phyloP scores from a whole-genome alignment of 2,329 filamentous ascomycete genomes.

The Truncatella angustata region DNA sequence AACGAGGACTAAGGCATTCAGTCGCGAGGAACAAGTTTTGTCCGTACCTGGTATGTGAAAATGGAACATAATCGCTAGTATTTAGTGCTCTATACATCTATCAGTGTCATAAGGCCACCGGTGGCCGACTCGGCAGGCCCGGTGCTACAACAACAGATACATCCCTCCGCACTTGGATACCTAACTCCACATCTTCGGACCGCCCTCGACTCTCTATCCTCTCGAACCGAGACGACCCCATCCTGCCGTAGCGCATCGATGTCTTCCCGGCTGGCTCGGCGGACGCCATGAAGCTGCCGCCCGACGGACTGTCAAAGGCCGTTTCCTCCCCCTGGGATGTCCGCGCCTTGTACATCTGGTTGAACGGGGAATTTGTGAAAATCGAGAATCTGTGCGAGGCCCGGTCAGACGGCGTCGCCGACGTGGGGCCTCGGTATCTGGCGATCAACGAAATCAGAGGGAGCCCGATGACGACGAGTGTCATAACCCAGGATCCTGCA shows the following conservation, averaged over 20 bases:
- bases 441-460: constrained; percentile 52
- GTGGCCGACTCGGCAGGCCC: too few relatives aligned
- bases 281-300: constrained; percentile 3
- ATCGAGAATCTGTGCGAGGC: constrained; percentile 1
- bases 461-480: constrained; percentile 49
- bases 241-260: neutral
- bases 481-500: constrained; percentile 46
- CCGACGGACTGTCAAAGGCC: neutral
- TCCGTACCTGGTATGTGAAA: too few relatives aligned
- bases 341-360: neutral
- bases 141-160: neutral
- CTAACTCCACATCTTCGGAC: neutral
- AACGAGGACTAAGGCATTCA: too few relatives aligned
- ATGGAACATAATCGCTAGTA: too few relatives aligned
- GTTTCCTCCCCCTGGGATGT: neutral
- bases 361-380: constrained; percentile 7
- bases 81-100: too few relatives aligned
- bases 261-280: neutral
- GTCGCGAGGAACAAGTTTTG: too few relatives aligned
- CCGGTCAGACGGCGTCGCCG: constrained; percentile 1
- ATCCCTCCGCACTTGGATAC: constrained; percentile 2
- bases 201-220: neutral
- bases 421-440: constrained; percentile 20
- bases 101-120: too few relatives aligned
- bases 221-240: neutral